phyloP scores from a whole-genome alignment of 2,329 filamentous ascomycete species.

The Claviceps africana region DNA sequence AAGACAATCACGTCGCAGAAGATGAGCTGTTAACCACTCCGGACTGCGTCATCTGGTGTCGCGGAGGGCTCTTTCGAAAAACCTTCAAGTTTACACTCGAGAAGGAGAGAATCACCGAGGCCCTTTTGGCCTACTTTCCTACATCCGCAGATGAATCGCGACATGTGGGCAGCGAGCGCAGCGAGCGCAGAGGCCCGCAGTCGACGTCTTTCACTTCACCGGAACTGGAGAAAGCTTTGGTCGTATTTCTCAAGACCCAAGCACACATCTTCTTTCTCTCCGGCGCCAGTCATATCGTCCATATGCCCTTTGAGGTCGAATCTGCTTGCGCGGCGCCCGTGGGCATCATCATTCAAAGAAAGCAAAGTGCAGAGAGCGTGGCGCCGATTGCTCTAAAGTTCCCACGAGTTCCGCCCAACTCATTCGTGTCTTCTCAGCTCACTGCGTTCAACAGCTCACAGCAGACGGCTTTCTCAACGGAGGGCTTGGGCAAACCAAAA shows the following conservation, averaged over 20 bases:
- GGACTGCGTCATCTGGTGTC: slow-evolving; percentile 74
- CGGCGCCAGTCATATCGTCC: slow-evolving; percentile 76
- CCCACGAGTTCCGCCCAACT: slow-evolving; percentile 60
- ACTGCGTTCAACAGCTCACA: slow-evolving; percentile 38
- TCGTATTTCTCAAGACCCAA: slow-evolving; percentile 84
- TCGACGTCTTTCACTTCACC: slow-evolving; percentile 7
- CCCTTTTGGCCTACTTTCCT: slow-evolving; percentile 72
- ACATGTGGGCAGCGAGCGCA: neutral
- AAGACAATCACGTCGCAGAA: slow-evolving; percentile 34
- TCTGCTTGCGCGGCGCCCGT: slow-evolving; percentile 67
- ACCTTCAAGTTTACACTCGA: slow-evolving; percentile 77
- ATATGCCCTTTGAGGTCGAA: slow-evolving; percentile 90
- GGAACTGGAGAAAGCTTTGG: slow-evolving; percentile 52
- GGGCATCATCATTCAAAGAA: slow-evolving; percentile 78
- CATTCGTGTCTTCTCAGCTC: slow-evolving; percentile 60
- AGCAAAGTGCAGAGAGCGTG: slow-evolving; percentile 38
- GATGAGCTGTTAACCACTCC: slow-evolving; percentile 72
- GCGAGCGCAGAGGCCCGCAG: slow-evolving; percentile 4
- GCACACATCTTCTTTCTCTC: slow-evolving; percentile 86
- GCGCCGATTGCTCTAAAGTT: slow-evolving; percentile 40
- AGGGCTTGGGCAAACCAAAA: slow-evolving; percentile 41
- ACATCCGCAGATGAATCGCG: slow-evolving; percentile 28
- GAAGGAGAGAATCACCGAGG: slow-evolving; percentile 74
- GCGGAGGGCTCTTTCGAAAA: slow-evolving; percentile 71
- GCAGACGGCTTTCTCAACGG: slow-evolving; percentile 40